Evolutionary conservation across 2,329 filamentous ascomycete genomes (phyloP), one percentile per base, ranked within the genome.

Genomic region (Exophiala sideris): DNA sequence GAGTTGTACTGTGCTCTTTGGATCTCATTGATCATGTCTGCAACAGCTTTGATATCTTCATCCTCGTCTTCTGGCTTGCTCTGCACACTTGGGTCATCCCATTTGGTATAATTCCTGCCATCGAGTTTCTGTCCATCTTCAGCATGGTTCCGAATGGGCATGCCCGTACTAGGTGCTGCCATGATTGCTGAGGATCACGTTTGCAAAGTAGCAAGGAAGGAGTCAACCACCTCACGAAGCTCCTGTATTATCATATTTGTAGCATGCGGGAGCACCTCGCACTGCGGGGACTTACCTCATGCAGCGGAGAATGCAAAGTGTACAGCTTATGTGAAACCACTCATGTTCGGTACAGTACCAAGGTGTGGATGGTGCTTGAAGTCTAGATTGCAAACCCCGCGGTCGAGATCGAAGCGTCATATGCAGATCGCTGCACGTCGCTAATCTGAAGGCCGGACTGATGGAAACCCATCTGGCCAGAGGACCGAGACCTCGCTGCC

Each of bases 1-100:
- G 70, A 67, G 49, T 77, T 76, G 56, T 69, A 77, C 51, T 74
- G 72, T 44, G 71, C 70, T 59, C 70, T 70, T 57, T 76, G 74
- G 21, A 76, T 75, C 4, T 66, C 64, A 56, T 76, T 77, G 65
- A 77, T 75, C 62, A 73, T 69, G 21, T 75, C 71, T 39, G 72
- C 73, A 11, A 76, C 72, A 2, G 71, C 72, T 58, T 76, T 62
- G 32, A 76, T 77, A 54, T 76, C 71, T 48, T 75, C 70, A 12
- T 68, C 63, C 58, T 78, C 74, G 35, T 24, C 21, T 20, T 68
- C 67, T 1, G 65, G 62, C 8, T 70, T 68, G 4, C 72, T 65
- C 16, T 66, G 66, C 52, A 45, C 41, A 12, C 20, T 10, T 12
- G 41, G 20, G 38, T 67, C 63, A 60, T 76, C 65, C 70, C 70